These are phyloP conservation scores for Pseudofabraea citricarpa DNA, from an alignment of 2,329 filamentous ascomycete species.

Conservation along the genomic window DNA sequence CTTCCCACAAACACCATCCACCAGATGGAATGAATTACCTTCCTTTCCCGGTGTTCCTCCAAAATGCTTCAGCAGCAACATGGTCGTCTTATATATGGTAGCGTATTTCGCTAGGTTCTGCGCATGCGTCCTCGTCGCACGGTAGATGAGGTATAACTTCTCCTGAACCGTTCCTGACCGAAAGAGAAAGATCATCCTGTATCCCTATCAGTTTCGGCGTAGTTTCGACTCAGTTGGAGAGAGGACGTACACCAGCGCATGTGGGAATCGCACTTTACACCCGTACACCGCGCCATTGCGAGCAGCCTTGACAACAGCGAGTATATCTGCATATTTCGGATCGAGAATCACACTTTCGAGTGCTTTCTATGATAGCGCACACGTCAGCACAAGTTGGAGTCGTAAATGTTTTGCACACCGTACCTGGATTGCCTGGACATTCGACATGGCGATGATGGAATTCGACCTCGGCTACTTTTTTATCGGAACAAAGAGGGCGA, in stretches of 20 bases:
- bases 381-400: too few species aligned
- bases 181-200: conserved; percentile 93
- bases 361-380: conserved; percentile 26
- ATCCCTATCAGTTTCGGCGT: conserved; percentile 2
- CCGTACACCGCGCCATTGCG: conserved; percentile 98
- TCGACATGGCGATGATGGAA: background rate
- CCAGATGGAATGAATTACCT: conserved; percentile 29
- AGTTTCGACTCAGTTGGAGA: background rate
- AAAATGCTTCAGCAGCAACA: conserved; percentile 67
- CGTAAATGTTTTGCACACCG: too few species aligned
- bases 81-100: conserved; percentile 79
- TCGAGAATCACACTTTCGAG: conserved; percentile 76
- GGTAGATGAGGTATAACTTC: conserved; percentile 72
- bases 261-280: conserved; percentile 94
- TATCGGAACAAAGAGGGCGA: background rate
- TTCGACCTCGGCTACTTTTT: conserved; percentile 1
- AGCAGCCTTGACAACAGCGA: conserved; percentile 84
- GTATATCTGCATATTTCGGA: conserved; percentile 76
- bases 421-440: too few species aligned
- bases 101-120: conserved; percentile 90
- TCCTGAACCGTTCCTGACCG: conserved; percentile 78
- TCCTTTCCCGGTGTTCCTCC: conserved; percentile 56
- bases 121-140: conserved; percentile 86
- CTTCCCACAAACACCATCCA: background rate
- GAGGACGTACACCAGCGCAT: conserved; percentile 72